Percentiles rank a stretch among this genome's conserved stretches.
These are phyloP conservation scores for Ganoderma resinaceum DNA, from an alignment of 1,284 basidiomycete genomes.

Conservation along the genomic window DNA sequence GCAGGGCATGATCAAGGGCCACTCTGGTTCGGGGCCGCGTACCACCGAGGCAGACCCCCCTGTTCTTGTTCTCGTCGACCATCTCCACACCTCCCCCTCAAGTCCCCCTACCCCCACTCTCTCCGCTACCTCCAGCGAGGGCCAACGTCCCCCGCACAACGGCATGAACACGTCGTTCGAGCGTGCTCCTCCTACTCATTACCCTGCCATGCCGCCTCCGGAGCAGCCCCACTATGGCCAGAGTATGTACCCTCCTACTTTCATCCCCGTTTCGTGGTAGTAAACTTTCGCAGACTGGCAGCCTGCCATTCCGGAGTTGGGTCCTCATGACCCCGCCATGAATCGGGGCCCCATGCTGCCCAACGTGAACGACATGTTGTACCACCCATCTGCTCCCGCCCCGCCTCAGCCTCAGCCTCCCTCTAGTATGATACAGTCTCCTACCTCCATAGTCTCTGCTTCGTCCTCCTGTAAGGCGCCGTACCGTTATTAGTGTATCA, in stretches of 20 bases:
- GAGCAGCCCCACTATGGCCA: slow-evolving; percentile 35
- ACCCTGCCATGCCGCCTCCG: slow-evolving; percentile 38
- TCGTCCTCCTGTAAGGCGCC: slow-evolving; percentile 65
- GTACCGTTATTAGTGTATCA: slow-evolving; percentile 76
- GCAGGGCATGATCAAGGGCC: slow-evolving; percentile 87
- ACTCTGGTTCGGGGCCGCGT: slow-evolving; percentile 71
- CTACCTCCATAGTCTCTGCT: slow-evolving; percentile 45
- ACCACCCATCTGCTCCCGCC: slow-evolving; percentile 39
- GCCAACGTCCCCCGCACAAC: slow-evolving; percentile 43
- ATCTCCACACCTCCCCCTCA: slow-evolving; percentile 54
- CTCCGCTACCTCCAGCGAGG: slow-evolving; percentile 52
- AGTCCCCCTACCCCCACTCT: slow-evolving; percentile 63
- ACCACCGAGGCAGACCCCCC: slow-evolving; percentile 58
- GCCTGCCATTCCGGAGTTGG: slow-evolving; percentile 46
- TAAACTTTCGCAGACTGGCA: slow-evolving; percentile 43
- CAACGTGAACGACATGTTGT: slow-evolving; percentile 48
- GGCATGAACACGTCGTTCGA: slow-evolving; percentile 49
- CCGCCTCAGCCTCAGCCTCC: slow-evolving; percentile 38
- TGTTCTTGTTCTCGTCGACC: slow-evolving; percentile 59
- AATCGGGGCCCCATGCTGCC: slow-evolving; percentile 46
- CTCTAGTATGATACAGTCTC: slow-evolving; percentile 43
- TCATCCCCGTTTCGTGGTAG: slow-evolving; percentile 33
- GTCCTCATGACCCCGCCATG: slow-evolving; percentile 42
- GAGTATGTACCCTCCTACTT: slow-evolving; percentile 41
- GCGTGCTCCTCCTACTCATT: slow-evolving; percentile 46